Evolutionary conservation across 208 protist genomes (phyloP).

Genomic region (Trypanosoma boissoni): DNA sequence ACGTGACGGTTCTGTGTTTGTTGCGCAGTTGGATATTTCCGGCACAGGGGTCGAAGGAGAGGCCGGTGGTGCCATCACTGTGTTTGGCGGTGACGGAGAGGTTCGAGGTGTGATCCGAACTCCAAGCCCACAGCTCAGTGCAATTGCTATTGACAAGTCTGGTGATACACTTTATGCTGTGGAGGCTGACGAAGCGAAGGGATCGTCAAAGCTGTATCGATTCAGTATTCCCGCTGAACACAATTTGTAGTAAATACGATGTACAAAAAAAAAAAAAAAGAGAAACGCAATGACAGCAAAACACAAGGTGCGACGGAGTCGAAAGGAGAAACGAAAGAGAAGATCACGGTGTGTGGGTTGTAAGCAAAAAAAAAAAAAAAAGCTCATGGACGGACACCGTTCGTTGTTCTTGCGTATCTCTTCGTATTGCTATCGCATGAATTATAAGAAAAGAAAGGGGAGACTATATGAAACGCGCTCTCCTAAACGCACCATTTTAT

Average conservation of each 20-base stretch:
- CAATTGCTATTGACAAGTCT: constrained; percentile 31
- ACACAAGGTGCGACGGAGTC: neutral
- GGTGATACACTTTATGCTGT: constrained; percentile 42
- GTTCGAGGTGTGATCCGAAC: constrained; percentile 39
- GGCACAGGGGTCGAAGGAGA: constrained; percentile 8
- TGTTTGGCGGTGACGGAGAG: constrained; percentile 37
- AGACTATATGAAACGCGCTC: too few relatives aligned
- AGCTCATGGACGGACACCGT: too few relatives aligned
- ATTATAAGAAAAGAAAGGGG: neutral
- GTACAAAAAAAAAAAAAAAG: neutral
- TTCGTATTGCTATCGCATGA: neutral
- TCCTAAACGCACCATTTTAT: too few relatives aligned
- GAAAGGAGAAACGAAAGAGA: neutral
- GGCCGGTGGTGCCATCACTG: constrained; percentile 37
- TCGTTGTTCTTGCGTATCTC: neutral
- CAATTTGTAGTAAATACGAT: too few relatives aligned
- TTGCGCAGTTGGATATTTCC: constrained; percentile 57
- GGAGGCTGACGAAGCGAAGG: constrained; percentile 33
- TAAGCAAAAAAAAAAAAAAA: too few relatives aligned
- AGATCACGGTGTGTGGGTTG: too few relatives aligned
- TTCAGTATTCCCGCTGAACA: constrained; percentile 13
- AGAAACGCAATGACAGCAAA: neutral
- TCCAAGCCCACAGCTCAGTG: constrained; percentile 37
- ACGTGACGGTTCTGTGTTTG: constrained; percentile 44
- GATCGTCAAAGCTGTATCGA: constrained; percentile 39